Evolutionary conservation across 805 yeast species (phyloP).

Genomic region (Candida broadrunensis): DNA sequence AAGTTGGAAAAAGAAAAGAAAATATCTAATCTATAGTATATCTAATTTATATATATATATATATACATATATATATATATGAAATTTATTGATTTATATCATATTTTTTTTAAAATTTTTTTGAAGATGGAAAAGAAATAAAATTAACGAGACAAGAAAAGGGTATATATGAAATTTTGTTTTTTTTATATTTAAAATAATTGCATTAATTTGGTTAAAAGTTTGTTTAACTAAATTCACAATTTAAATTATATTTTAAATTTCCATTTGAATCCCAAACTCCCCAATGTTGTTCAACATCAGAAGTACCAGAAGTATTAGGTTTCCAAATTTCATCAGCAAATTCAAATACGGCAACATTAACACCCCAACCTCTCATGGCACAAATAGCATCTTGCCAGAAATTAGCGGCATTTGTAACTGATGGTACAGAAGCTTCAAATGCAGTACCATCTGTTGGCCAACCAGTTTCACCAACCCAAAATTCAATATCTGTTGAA

Average conservation of each 20-base stretch:
- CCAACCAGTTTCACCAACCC: slow-evolving; percentile 99
- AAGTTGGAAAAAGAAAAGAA: no score
- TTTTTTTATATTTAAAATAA: background rate
- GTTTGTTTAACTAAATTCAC: slow-evolving; percentile 19
- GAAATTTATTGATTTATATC: no score
- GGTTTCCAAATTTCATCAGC: slow-evolving; percentile 98
- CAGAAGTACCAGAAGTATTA: slow-evolving; percentile 76
- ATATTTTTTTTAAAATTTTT: no score
- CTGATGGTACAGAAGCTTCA: slow-evolving; percentile 64
- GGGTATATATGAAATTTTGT: no score
- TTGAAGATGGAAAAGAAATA: no score
- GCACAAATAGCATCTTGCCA: slow-evolving; percentile 92
- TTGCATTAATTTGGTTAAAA: no score
- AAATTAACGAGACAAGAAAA: no score
- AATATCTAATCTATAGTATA: no score
- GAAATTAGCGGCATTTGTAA: slow-evolving; percentile 70
- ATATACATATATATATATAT: no score
- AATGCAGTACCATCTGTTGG: slow-evolving; percentile 81
- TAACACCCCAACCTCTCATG: slow-evolving; percentile 93
- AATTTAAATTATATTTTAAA: slow-evolving; percentile 36
- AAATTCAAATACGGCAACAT: slow-evolving; percentile 91
- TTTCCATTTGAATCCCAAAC: slow-evolving; percentile 57
- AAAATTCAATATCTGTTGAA: slow-evolving; percentile 78
- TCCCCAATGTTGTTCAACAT: slow-evolving; percentile 96
- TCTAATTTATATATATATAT: no score